phyloP scores from a whole-genome alignment of 192 early-diverging fungal genomes.

The Coemansia sp. region DNA sequence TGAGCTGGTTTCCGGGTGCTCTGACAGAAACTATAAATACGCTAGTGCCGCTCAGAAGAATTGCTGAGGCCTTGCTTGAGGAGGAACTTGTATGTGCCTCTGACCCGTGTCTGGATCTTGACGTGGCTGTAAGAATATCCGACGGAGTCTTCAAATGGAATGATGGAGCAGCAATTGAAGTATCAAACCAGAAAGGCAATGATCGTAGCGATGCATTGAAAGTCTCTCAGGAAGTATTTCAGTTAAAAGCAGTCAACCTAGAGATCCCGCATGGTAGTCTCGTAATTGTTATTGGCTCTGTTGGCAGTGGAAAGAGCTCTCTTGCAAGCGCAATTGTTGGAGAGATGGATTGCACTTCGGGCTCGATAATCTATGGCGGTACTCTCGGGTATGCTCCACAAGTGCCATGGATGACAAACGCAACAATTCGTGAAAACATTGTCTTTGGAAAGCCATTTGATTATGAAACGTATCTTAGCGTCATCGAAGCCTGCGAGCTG shows the following conservation, averaged over 20 bases:
- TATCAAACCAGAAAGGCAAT: too few species aligned
- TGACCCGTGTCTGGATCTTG: slow-evolving; percentile 7
- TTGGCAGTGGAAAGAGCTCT: slow-evolving; percentile 68
- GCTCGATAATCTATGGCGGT: slow-evolving; percentile 41
- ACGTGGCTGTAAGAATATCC: slow-evolving; percentile 20
- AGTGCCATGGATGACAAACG: slow-evolving; percentile 61
- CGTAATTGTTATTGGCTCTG: slow-evolving; percentile 64
- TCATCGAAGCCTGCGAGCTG: slow-evolving; percentile 69
- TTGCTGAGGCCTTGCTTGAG: slow-evolving; percentile 31
- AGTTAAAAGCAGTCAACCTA: slow-evolving; percentile 50
- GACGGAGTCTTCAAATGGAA: slow-evolving; percentile 33
- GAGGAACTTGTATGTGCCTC: slow-evolving; percentile 27
- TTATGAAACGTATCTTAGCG: slow-evolving; percentile 59
- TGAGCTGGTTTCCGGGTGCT: slow-evolving; percentile 47
- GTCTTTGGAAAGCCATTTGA: slow-evolving; percentile 68
- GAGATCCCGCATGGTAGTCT: slow-evolving; percentile 56
- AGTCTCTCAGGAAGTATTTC: not conserved
- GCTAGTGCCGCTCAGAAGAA: slow-evolving; percentile 33
- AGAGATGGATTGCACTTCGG: slow-evolving; percentile 57
- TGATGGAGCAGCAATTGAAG: too few species aligned
- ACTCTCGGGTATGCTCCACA: slow-evolving; percentile 56
- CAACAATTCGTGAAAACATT: slow-evolving; percentile 71
- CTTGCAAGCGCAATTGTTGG: slow-evolving; percentile 57
- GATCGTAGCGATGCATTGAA: not conserved
- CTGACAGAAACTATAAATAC: slow-evolving; percentile 45